Evolutionary conservation across 768 basidiomycete genomes (phyloP).

Genomic region (Tephrocybe sp.): DNA sequence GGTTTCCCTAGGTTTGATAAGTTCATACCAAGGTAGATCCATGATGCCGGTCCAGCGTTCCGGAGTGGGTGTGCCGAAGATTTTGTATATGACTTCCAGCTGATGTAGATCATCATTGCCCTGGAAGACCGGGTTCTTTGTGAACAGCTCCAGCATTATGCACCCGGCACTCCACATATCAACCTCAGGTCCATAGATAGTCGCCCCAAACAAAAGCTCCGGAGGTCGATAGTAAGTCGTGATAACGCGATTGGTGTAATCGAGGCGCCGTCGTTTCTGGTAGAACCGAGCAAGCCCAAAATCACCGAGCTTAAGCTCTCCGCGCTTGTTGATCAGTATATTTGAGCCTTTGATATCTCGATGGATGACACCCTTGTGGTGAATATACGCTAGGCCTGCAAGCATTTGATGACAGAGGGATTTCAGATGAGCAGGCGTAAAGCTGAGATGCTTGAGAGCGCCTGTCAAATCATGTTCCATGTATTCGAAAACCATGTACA

Average conservation of each 20-base stretch:
- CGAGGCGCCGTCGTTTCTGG: conserved; percentile 82
- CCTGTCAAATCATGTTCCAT: conserved; percentile 99
- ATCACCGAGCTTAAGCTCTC: conserved; percentile 94
- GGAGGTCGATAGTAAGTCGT: conserved; percentile 98
- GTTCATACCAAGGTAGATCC: conserved; percentile 95
- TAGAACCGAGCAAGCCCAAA: conserved; percentile 98
- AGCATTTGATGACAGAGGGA: conserved; percentile 97
- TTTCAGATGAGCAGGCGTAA: conserved; percentile 88
- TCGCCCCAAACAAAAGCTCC: conserved; percentile 91
- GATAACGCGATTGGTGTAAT: conserved; percentile 99
- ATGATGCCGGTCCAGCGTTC: conserved; percentile 81
- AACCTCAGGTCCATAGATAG: conserved; percentile 94
- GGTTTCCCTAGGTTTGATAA: conserved; percentile 85
- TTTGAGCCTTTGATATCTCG: conserved; percentile 99
- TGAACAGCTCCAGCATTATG: conserved; percentile 97
- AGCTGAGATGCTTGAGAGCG: conserved; percentile 85
- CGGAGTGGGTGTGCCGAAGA: conserved; percentile 84
- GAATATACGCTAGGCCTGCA: conserved; percentile 88
- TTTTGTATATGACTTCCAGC: conserved; percentile 86
- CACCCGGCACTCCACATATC: conserved; percentile 99
- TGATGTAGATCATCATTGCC: conserved; percentile 98
- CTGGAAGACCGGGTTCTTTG: conserved; percentile 95
- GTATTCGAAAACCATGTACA: conserved; percentile 99
- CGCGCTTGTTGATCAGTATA: conserved; percentile 86
- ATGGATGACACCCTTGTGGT: conserved; percentile 94